phyloP scores from a whole-genome alignment of 228 moss, liverwort and hornwort species.

The Sphagnum fallax region DNA sequence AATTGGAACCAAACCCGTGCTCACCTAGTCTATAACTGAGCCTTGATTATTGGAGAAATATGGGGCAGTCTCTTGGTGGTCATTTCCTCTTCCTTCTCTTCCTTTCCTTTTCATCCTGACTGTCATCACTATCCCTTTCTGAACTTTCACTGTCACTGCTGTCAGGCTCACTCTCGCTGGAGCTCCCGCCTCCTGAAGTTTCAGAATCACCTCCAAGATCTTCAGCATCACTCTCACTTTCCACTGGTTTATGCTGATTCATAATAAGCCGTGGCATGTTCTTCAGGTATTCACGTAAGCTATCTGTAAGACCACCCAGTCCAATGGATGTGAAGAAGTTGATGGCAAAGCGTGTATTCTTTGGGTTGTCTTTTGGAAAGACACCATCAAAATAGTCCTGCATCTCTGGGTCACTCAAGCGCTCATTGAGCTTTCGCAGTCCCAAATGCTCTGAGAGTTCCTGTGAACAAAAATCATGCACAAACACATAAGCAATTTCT shows the following conservation, averaged over 20 bases:
- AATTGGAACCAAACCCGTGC: constrained; percentile 8
- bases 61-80: constrained; percentile 11
- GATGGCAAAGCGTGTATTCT: constrained; percentile 87
- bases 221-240: constrained; percentile 54
- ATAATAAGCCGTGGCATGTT: constrained; percentile 92
- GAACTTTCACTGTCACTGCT: constrained; percentile 26
- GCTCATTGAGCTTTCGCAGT: constrained; percentile 61
- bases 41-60: constrained; percentile 11
- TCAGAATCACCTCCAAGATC: constrained; percentile 29
- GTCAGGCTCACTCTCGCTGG: constrained; percentile 14
- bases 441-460: constrained; percentile 83
- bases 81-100: constrained; percentile 30
- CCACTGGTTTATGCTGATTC: constrained; percentile 64
- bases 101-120: constrained; percentile 48
- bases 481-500: background rate
- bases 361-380: constrained; percentile 84
- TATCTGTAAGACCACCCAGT: constrained; percentile 84
- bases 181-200: constrained; percentile 46
- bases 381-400: constrained; percentile 86
- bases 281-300: constrained; percentile 80
- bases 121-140: constrained; percentile 28
- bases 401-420: constrained; percentile 67
- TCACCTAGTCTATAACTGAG: background rate
- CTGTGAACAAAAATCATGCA: constrained; percentile 3
- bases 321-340: constrained; percentile 94